Base-by-base conservation (phyloP, 164 flowering plant genomes). In the Umbilicus rupestris region DNA sequence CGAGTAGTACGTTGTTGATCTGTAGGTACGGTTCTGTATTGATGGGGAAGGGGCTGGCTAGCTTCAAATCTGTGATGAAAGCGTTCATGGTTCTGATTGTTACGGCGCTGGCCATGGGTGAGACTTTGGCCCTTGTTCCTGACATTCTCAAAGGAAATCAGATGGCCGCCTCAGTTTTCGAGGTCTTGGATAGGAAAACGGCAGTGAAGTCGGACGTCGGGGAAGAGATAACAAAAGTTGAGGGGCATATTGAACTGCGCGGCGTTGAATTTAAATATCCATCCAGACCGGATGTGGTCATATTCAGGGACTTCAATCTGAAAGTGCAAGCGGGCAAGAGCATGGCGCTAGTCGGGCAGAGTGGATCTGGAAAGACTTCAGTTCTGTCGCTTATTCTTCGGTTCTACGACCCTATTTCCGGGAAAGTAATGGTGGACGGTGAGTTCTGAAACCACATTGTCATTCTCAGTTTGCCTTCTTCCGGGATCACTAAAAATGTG, bases 361-460 rank as follows among this genome's bases (percentile, higher is more conserved):
- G 99, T 68, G 99, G 99, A 1, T 92, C 97, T 4, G 99, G 99
- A 16, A 95, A 95, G 74, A 92, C 97, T 82, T 85, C 99, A 0
- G 94, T 92, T 26, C 73, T 95, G n/a, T 64, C 99, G 33, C 89
- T 95, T 2, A 85, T 92, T 19, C 85, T 95, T 26, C 78, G 99
- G 20, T 92, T 84, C 64, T 95, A 95, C 31, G 97, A 95, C 69
- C 97, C 97, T 47, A 79, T 73, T 7, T 69, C 92, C 3, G 99
- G 99, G 62, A 85, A 75, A 73, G 85, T 95, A 33, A 78, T 85
- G 85, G 77, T 95, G 37, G 99, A 95, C 70, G 96, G 98, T 90
- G 59, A 79, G 88, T 70, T 20, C n/a, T 19, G 3, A 29, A 55
- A 55, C 60, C 33, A 28, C 11, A n/a, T n/a, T 28, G 10, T 28